Evolutionary conservation across 495 filamentous ascomycete genomes (phyloP), one percentile per base, ranked within the genome.

Genomic region (Penicillium lividum): DNA sequence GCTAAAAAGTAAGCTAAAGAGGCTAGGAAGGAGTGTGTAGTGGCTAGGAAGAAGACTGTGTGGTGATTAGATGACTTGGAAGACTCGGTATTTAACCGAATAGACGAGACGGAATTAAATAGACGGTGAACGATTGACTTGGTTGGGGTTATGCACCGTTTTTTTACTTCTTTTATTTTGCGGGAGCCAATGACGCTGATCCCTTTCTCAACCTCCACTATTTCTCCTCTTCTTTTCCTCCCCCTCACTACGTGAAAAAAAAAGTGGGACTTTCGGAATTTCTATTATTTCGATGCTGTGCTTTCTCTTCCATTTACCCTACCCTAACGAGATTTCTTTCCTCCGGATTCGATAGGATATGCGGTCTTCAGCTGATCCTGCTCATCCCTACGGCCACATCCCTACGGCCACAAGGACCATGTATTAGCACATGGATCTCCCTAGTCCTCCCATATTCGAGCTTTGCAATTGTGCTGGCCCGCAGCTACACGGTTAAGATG

Each of bases 401-500:
- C 9, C 28, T 29, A 29, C 36, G 4, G 25, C 25, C 22, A 43
- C 9, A 43, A 43, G 10, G 27, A 38, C 31, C 15, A 52, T 58
- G 56, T 46, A 42, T 47, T 59, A 34, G 52, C 40, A 3, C 4
- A 22, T 25, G 51, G 28, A 44, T 53, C n/a, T 28, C 15, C 25
- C 38, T 16, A 30, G 9, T 16, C 40, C 22, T 15, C 22, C 3
- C 5, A 30, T 15, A 43, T 16, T 30, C 6, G 33, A 42, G 51
- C 34, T 44, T 29, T 30, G 25, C 36, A 25, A 53, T 30, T 42
- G 38, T 30, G 18, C 22, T 9, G 15, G 6, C 51, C 38, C 31
- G 18, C 13, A 30, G n/a, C 44, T 40, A 42, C 47, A 49, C 36
- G 15, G 36, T 57, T 61, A 68, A 51, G 25, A 77, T 80, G 77